Conservation (phyloP, 352 stramenopile genomes). For the Phytophthora meadii region DNA sequence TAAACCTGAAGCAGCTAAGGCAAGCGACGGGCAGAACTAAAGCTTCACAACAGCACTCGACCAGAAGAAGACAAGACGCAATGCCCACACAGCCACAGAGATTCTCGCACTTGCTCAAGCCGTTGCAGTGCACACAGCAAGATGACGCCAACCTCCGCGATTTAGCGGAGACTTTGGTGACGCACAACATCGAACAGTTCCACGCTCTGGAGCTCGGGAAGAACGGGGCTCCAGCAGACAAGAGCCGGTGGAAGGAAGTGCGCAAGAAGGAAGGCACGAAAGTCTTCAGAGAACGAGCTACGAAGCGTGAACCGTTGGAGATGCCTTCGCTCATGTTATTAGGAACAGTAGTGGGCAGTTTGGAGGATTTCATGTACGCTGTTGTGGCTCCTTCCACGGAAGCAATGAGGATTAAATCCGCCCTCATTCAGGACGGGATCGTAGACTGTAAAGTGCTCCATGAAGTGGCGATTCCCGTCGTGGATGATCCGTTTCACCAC, state of each 20-base stretch:
- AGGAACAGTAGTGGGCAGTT: conserved; percentile 29
- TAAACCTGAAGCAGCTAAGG: conserved; percentile 10
- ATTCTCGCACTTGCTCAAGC: conserved; percentile 24
- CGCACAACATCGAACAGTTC: conserved; percentile 33
- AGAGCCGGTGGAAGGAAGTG: conserved; percentile 23
- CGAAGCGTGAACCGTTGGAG: conserved; percentile 17
- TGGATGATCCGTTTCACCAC: conserved; percentile 44
- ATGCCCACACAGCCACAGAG: conserved; percentile 7
- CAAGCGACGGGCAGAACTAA: not conserved
- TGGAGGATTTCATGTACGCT: conserved; percentile 63
- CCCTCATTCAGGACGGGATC: conserved; percentile 44
- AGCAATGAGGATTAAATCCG: conserved; percentile 42
- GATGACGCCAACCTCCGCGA: conserved; percentile 17
- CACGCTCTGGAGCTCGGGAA: conserved; percentile 20
- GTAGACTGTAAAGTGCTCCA: conserved; percentile 36
- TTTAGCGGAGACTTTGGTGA: conserved; percentile 43
- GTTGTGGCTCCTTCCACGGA: conserved; percentile 31
- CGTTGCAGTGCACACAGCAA: conserved; percentile 20
- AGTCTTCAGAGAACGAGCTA: conserved; percentile 29
- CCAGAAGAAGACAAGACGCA: conserved; percentile 1
- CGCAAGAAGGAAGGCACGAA: conserved; percentile 29
- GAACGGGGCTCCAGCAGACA: conserved; percentile 17
- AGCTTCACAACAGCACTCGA: conserved; percentile 12
- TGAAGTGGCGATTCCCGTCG: conserved; percentile 11
- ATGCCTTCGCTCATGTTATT: conserved; percentile 33